Evolutionary conservation across 495 filamentous ascomycete species (phyloP).

Genomic region (Cladorrhinum samala): DNA sequence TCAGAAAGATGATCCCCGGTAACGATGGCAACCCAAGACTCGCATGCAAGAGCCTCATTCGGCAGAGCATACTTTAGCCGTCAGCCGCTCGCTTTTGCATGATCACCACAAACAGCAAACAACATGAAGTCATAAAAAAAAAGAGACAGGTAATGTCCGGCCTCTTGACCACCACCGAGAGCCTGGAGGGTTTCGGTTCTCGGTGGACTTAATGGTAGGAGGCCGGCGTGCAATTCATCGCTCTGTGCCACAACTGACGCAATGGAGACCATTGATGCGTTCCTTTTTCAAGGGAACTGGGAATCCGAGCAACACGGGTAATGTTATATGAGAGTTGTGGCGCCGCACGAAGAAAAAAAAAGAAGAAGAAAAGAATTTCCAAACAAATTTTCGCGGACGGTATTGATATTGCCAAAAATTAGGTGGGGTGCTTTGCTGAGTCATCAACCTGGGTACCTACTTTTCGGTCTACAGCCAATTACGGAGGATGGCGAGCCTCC

Average conservation of each 20-base stretch:
- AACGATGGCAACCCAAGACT: constrained; percentile 2
- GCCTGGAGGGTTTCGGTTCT: constrained; percentile 28
- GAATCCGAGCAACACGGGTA: constrained; percentile 46
- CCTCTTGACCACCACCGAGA: constrained; percentile 39
- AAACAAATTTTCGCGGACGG: constrained; percentile 7
- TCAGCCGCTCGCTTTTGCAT: constrained; percentile 2
- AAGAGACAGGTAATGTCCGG: constrained; percentile 30
- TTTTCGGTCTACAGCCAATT: constrained; percentile 1
- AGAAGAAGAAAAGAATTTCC: constrained; percentile 22
- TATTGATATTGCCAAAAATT: constrained; percentile 13
- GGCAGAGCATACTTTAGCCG: constrained; percentile 5
- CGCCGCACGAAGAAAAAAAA: constrained; percentile 31
- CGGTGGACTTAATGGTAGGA: constrained; percentile 36
- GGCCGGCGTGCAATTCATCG: constrained; percentile 41
- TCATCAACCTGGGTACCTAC: background rate
- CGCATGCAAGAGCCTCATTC: constrained; percentile 7
- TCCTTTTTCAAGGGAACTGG: constrained; percentile 24
- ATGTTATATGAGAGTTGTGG: constrained; percentile 34
- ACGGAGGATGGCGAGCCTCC: background rate
- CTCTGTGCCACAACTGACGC: constrained; percentile 46
- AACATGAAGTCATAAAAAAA: background rate
- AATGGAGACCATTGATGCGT: constrained; percentile 32
- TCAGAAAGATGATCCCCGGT: constrained; percentile 10
- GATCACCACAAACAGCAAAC: background rate
- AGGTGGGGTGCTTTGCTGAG: constrained; percentile 9